Evolutionary conservation across 345 rosid species (phyloP).

Genomic region (rapeseed (Brassica napus)): DNA sequence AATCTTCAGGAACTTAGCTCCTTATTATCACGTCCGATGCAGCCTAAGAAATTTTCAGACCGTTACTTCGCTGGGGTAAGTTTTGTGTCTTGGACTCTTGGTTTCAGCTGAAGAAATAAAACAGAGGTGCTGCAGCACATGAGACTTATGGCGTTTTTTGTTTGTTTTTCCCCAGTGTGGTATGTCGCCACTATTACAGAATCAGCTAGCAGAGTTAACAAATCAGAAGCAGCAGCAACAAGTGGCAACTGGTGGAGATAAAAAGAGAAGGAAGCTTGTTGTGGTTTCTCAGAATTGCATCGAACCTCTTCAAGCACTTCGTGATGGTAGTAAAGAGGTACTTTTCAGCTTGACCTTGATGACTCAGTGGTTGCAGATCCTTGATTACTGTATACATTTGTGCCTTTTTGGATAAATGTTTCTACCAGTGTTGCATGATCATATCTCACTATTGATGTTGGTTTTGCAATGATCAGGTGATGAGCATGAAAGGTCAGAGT

Average conservation of each 20-base stretch:
- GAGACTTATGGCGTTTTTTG: not conserved
- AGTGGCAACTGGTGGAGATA: conserved; percentile 38
- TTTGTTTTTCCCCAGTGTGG: conserved; percentile 59
- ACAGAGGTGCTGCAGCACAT: conserved; percentile 3
- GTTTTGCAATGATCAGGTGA: conserved; percentile 44
- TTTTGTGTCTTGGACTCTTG: conserved; percentile 6
- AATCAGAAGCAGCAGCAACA: conserved; percentile 45
- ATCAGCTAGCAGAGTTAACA: conserved; percentile 69
- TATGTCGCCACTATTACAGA: conserved; percentile 67
- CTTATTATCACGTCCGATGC: conserved; percentile 71
- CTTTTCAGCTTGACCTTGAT: conserved; percentile 16
- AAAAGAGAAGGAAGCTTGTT: conserved; percentile 60
- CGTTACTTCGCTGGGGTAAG: conserved; percentile 90
- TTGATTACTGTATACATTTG: not conserved
- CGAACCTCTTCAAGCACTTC: conserved; percentile 96
- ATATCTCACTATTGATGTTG: not conserved
- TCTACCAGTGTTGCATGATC: not conserved
- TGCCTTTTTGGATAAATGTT: conserved; percentile 5
- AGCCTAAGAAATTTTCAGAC: conserved; percentile 80
- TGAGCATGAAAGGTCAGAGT: conserved; percentile 56
- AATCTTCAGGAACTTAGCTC: conserved; percentile 68
- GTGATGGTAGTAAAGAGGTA: conserved; percentile 73
- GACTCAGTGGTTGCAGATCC: not conserved
- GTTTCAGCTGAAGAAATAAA: not conserved
- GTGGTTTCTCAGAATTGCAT: conserved; percentile 82